Conservation (phyloP, 495 filamentous ascomycete species). For the Penicillium salamii region DNA sequence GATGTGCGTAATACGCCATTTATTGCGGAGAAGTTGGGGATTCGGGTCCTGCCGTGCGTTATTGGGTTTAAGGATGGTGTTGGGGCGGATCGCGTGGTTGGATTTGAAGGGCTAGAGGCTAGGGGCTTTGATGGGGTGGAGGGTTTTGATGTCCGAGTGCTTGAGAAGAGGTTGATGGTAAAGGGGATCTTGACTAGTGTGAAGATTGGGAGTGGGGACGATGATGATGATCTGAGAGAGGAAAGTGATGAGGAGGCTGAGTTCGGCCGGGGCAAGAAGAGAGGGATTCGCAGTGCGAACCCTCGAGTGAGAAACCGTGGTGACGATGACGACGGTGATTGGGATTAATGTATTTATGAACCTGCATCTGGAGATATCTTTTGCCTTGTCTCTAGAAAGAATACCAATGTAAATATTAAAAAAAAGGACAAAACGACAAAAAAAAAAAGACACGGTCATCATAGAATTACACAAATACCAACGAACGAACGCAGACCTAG, state of each 20-base stretch:
- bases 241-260: slow-evolving; percentile 26
- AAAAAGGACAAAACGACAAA: slow-evolving; percentile 12
- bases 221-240: slow-evolving; percentile 29
- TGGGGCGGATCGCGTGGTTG: slow-evolving; percentile 64
- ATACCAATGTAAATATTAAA: slow-evolving; percentile 3
- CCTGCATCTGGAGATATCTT: too few relatives aligned
- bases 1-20: slow-evolving; percentile 74
- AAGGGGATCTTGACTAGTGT: slow-evolving; percentile 57
- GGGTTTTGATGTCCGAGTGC: slow-evolving; percentile 56
- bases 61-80: slow-evolving; percentile 70
- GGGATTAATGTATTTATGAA: slow-evolving; percentile 56
- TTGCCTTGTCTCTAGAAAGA: neutral
- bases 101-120: slow-evolving; percentile 68
- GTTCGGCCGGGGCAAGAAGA: slow-evolving; percentile 40
- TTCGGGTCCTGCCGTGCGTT: slow-evolving; percentile 72
- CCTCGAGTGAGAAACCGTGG: slow-evolving; percentile 19
- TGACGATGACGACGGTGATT: slow-evolving; percentile 60
- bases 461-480: slow-evolving; percentile 38
- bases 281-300: slow-evolving; percentile 48
- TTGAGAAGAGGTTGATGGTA: slow-evolving; percentile 62
- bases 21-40: slow-evolving; percentile 64
- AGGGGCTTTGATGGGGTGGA: slow-evolving; percentile 54
- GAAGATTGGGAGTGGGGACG: slow-evolving; percentile 47
- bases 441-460: slow-evolving; percentile 31
- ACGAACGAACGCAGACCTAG: slow-evolving; percentile 19